Conservation (phyloP, 2,329 filamentous ascomycete species). For the Phaeosphaeriaceae sp. region DNA sequence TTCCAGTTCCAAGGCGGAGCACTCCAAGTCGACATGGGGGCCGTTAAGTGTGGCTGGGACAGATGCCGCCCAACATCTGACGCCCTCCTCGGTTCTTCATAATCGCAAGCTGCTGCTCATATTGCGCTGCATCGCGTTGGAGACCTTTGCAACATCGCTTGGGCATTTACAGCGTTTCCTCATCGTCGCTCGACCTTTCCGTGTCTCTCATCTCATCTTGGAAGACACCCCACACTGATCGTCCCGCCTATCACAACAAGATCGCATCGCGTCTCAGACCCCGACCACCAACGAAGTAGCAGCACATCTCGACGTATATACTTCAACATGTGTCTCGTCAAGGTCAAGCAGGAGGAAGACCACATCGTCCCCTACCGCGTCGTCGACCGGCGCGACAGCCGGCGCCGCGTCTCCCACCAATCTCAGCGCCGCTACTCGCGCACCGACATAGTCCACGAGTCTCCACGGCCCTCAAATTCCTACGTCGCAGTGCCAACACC, state of each 20-base stretch:
- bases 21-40: conserved; percentile 31
- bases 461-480: conserved; percentile 36
- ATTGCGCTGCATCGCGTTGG: not conserved
- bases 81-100: conserved; percentile 23
- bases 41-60: conserved; percentile 40
- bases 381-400: conserved; percentile 35
- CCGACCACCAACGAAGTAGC: conserved; percentile 2
- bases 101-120: conserved; percentile 19
- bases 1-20: conserved; percentile 36
- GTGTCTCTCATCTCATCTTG: conserved; percentile 14
- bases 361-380: conserved; percentile 51
- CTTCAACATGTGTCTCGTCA: conserved; percentile 56
- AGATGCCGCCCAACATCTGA: conserved; percentile 28
- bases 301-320: not conserved
- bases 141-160: conserved; percentile 3
- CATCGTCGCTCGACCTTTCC: conserved; percentile 11
- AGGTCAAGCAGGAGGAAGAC: conserved; percentile 55
- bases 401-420: conserved; percentile 34
- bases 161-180: not conserved
- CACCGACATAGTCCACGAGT: conserved; percentile 40
- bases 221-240: conserved; percentile 35
- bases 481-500: conserved; percentile 44
- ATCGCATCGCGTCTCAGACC: conserved; percentile 28
- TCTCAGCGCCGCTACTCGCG: conserved; percentile 40
- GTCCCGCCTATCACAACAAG: conserved; percentile 42